Evolutionary conservation across 257 asterid genomes (phyloP), one percentile per base, ranked within the genome.

Genomic region (Solanum chilense): DNA sequence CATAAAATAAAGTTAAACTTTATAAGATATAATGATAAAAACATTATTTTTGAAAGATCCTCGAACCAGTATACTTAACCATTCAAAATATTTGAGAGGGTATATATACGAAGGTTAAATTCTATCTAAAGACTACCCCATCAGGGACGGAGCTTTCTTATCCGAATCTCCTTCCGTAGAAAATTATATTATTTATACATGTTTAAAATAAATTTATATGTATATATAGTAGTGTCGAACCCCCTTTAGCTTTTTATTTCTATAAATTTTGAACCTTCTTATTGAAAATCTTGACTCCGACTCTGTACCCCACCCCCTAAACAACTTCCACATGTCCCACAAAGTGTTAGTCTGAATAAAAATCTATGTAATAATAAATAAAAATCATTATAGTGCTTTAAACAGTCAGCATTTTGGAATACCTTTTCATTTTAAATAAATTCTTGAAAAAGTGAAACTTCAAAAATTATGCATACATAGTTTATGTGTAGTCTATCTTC

Each of bases 341-440:
- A 77, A 25, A 77, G 39, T 78, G 9, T 44, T 44, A 15, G 39
- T 78, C 64, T 27, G 41, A 45, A 15, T 44, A 78, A 78, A 78
- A 78, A 47, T 78, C 37, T 64, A 78, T 44, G 0, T 25, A 77
- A 78, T 25, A 78, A 25, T 44, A 44, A 15, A 78, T 44, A 78
- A 25, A 25, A 44, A 25, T 44, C 64, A 45, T 27, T 78, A 25
- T 77, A 90, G 92, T 90, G 92, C 92, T 85, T 64, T 64, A 25
- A 82, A 88, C 91, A 91, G 91, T 85, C 88, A 85, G 90, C 90
- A 88, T 85, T 62, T 27, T 85, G 88, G 82, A 64, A 64, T 87
- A 84, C 89, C 75, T 91, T 90, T 89, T 47, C 86, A 92, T 87
- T 91, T 90, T 76, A 89, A 84, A 93, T 91, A 89, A 84, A 93